phyloP scores from a whole-genome alignment of 148 eudicot species.

The Rhododendron simsii region DNA sequence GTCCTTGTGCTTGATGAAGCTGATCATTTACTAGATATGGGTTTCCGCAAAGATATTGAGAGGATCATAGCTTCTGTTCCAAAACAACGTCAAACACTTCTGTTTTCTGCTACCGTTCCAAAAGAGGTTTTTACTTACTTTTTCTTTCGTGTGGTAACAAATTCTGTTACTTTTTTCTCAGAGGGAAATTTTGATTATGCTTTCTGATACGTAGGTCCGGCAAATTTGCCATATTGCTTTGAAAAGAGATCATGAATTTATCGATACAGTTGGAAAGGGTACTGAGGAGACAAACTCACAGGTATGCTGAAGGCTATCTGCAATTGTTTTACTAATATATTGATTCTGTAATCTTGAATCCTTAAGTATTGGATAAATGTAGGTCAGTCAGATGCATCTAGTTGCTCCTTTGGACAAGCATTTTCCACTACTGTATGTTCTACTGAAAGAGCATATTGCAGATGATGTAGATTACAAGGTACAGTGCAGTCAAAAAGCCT shows the following conservation, averaged over 20 bases:
- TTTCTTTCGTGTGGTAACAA: not conserved
- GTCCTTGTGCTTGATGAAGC: slow-evolving; percentile 98
- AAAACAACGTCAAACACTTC: slow-evolving; percentile 89
- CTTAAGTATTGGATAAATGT: slow-evolving; percentile 13
- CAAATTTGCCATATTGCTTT: slow-evolving; percentile 85
- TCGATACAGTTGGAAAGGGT: slow-evolving; percentile 78
- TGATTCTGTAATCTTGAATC: slow-evolving; percentile 2
- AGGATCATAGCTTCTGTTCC: slow-evolving; percentile 82
- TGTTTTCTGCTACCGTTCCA: slow-evolving; percentile 92
- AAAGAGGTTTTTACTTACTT: slow-evolving; percentile 53
- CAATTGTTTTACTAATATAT: slow-evolving; percentile 8
- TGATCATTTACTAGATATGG: slow-evolving; percentile 95
- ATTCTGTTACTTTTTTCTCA: not conserved
- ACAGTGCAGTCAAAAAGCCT: not conserved
- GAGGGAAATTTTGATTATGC: not conserved
- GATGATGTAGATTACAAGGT: slow-evolving; percentile 95
- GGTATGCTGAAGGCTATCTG: slow-evolving; percentile 40
- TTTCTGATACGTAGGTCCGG: slow-evolving; percentile 59
- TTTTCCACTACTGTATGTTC: slow-evolving; percentile 58
- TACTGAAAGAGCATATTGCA: slow-evolving; percentile 84
- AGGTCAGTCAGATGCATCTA: slow-evolving; percentile 90
- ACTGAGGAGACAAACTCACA: slow-evolving; percentile 81
- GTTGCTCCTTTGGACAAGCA: slow-evolving; percentile 87
- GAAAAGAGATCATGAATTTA: slow-evolving; percentile 80
- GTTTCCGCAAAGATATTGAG: slow-evolving; percentile 91